Evolutionary conservation across 805 yeast genomes (phyloP), one percentile per base, ranked within the genome.

Genomic region (Schwanniomyces polymorphus): DNA sequence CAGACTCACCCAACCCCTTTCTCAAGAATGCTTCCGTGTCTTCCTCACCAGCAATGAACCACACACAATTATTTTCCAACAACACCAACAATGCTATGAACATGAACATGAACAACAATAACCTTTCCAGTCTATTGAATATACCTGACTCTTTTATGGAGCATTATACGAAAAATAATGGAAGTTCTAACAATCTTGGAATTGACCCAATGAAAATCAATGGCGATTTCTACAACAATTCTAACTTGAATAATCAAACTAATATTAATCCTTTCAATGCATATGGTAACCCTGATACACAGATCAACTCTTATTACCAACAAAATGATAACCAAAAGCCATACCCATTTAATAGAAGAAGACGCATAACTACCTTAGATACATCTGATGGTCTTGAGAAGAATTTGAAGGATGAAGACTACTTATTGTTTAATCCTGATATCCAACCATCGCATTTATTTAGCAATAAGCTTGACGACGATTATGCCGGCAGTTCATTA

Each of bases 371-470:
- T 29, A 65, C 74, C 2, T 52, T 70, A 17, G 67, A 59, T 17
- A 63, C 65, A 5, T 51, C 49, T 6, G 50, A 47, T n/a, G 37
- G 37, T 7, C 49, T 50, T 7, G 48, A 52, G 14, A 50, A 48
- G 38, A 31, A 29, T 8, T 33, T 51, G 42, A 63, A 65, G 45
- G 71, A 68, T 38, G 74, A 70, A 25, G 74, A 70, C 46, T 66
- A 59, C 51, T 61, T 63, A 45, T 63, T 71, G 53, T 70, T 61
- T 58, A 70, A 72, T 53, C 68, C 78, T 8, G 68, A 72, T 55
- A 66, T 71, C 25, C 71, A 69, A 54, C 78, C 78, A 23, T 68
- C 74, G 27, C 67, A 67, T 31, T 55, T 71, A 44, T 59, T 70
- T 42, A 57, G 60, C 42, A 60, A 59, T 47, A 53, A 50, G 37